Evolutionary conservation across 2,329 filamentous ascomycete species (phyloP).

Genomic region (Exophiala spinifera): DNA sequence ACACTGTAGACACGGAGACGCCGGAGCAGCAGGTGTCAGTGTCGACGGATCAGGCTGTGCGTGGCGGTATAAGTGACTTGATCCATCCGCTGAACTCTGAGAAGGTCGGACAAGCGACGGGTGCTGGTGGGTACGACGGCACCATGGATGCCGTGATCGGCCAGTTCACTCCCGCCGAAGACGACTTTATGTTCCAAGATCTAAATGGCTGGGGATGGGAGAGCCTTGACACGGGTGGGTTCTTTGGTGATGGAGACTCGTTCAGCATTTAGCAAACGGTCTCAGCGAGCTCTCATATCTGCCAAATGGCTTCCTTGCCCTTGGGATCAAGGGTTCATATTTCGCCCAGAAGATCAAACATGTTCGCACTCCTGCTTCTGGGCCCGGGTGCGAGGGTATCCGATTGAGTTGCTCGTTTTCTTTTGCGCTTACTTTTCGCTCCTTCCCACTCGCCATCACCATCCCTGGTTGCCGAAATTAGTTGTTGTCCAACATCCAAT

Average conservation of each 20-base stretch:
- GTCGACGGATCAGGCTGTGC: not conserved
- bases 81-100: no score
- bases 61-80: no score
- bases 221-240: constrained; percentile 26
- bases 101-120: not conserved
- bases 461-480: no score
- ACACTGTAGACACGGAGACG: not conserved
- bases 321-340: not conserved
- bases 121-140: not conserved
- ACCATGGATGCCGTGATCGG: not conserved
- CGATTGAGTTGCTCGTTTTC: constrained; percentile 2
- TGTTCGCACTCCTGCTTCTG: constrained; percentile 5
- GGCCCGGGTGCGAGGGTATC: not conserved
- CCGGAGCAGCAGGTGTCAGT: not conserved
- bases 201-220: constrained; percentile 27
- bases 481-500: no score
- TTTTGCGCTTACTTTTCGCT: constrained; percentile 6
- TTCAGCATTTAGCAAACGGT: constrained; percentile 5
- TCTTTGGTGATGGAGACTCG: constrained; percentile 12
- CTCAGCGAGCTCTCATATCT: not conserved
- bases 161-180: constrained; percentile 19
- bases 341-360: constrained; percentile 9
- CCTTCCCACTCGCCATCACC: constrained; percentile 2
- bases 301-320: not conserved
- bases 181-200: constrained; percentile 25